Percentiles rank a stretch among this genome's conserved stretches.
Evolutionary conservation across 148 eudicot species (phyloP).

Genomic region (Polygonum maritimum): DNA sequence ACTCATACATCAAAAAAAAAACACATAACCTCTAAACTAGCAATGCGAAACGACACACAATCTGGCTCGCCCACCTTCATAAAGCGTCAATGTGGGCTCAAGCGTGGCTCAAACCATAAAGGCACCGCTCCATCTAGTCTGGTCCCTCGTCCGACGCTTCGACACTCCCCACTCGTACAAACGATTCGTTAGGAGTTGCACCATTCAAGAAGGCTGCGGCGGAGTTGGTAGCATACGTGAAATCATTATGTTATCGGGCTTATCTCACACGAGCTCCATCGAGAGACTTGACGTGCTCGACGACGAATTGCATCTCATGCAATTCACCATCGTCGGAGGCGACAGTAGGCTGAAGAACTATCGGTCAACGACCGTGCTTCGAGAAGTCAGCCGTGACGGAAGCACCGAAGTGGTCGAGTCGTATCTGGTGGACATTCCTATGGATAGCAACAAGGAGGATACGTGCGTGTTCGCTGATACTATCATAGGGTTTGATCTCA

Average conservation of each 20-base stretch:
- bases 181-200: slow-evolving; percentile 20
- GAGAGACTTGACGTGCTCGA: slow-evolving; percentile 33
- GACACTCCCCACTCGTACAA: slow-evolving; percentile 45
- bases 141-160: slow-evolving; percentile 47
- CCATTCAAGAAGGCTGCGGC: slow-evolving; percentile 11
- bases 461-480: slow-evolving; percentile 28
- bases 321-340: slow-evolving; percentile 28
- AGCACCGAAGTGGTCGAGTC: slow-evolving; percentile 30
- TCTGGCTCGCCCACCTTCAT: background rate
- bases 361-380: slow-evolving; percentile 24
- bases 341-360: slow-evolving; percentile 23
- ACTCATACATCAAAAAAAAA: too few relatives aligned
- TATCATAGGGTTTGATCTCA: slow-evolving; percentile 27
- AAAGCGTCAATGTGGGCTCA: slow-evolving; percentile 29
- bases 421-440: slow-evolving; percentile 29
- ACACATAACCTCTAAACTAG: background rate
- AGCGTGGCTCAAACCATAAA: slow-evolving; percentile 28
- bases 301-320: slow-evolving; percentile 26
- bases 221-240: slow-evolving; percentile 23
- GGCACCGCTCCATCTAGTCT: slow-evolving; percentile 43
- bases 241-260: slow-evolving; percentile 23
- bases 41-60: background rate
- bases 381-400: background rate
- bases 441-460: slow-evolving; percentile 26
- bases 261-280: slow-evolving; percentile 21